Evolutionary conservation across 225 moss, liverwort and hornwort species (phyloP), one percentile per base, ranked within the genome.

Genomic region (Neckera pumila): DNA sequence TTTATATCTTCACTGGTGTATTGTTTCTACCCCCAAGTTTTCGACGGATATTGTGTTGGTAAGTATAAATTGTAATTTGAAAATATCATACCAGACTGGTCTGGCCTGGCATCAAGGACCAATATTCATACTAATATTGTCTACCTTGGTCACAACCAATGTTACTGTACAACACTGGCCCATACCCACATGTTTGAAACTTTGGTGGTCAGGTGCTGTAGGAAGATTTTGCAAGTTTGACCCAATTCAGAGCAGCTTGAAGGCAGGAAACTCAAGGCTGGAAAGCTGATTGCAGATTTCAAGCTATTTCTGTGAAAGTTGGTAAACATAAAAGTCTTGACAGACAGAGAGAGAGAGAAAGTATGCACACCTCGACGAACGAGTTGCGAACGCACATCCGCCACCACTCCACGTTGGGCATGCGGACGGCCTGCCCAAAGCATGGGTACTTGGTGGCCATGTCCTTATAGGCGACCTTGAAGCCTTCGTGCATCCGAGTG

Each of bases 321-420:
- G 5, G 56, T 30, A 1, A 28, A 54, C 21, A 16, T 11, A 3
- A 23, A 64, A 57, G 16, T 31, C 57, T 42, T 49, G 13, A 49
- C 49, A 49, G 49, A 49, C 14, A 49, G 47, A 0, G 72, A 23
- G 71, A 43, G 30, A 31, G 65, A 28, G 12, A 34, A 6, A 75
- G 79, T 25, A 28, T 49, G 17, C 76, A 23, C 65, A 98, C 98
- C 96, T 96, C 91, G 34, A 92, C 57, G 75, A 98, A 98, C 56
- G 98, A 97, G 87, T 98, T 97, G 54, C 93, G 93, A 25, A 97
- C 98, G 84, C 95, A 95, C 73, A 84, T 90, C 51, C 95, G 95
- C 98, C 98, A 98, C 98, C 98, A 98, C 27, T 96, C 95, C 8
- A 90, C 88, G 61, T 92, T 95, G 10, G 97, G 92, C 97, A 98